Percentiles rank a stretch among this genome's conserved stretches.
Conservation (phyloP, 176 grass and related monocot species). For the Poa annua region DNA sequence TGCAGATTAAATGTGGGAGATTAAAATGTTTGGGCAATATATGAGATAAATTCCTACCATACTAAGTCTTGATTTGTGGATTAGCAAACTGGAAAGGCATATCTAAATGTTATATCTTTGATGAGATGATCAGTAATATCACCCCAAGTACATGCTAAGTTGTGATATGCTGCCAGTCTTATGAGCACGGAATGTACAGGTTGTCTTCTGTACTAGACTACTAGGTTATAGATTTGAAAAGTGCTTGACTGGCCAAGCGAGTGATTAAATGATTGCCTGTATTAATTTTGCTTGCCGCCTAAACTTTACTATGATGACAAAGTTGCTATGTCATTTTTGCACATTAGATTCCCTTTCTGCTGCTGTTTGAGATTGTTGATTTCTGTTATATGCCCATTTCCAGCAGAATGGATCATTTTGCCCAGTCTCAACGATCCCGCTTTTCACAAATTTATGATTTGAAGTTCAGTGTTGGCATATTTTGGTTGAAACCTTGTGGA, state of each 20-base stretch:
- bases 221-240: background rate
- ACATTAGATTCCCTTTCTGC: background rate
- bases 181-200: background rate
- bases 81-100: slow-evolving; percentile 52
- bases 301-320: background rate
- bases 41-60: slow-evolving; percentile 50
- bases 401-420: background rate
- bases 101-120: slow-evolving; percentile 46
- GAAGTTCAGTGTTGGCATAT: background rate
- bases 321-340: background rate
- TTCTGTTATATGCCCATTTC: background rate
- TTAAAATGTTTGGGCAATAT: slow-evolving; percentile 59
- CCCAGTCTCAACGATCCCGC: background rate
- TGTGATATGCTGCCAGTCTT: background rate
- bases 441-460: background rate
- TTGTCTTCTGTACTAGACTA: background rate
- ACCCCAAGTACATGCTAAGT: background rate
- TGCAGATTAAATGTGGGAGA: slow-evolving; percentile 43
- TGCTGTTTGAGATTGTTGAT: background rate
- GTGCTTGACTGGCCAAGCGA: background rate
- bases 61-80: slow-evolving; percentile 54
- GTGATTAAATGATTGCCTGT: background rate
- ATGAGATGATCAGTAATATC: background rate
- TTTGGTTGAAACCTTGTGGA: background rate
- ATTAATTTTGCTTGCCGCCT: no score